Evolutionary conservation across 768 basidiomycete species (phyloP).

Genomic region (Gloeostereum incarnatum): DNA sequence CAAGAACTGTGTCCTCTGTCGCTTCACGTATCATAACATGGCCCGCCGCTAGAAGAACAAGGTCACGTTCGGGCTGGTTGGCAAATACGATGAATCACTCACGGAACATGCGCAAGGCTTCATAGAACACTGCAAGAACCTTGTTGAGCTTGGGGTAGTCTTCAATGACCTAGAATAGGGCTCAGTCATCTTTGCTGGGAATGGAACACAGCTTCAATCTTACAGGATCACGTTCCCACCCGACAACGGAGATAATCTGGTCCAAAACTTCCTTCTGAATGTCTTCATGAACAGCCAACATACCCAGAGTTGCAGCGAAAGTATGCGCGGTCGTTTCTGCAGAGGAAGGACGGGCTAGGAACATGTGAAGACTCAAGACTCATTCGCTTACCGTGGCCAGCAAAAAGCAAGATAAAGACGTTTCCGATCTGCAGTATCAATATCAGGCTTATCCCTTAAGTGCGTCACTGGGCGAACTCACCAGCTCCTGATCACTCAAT

Average conservation of each 20-base stretch:
- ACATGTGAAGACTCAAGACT: background rate
- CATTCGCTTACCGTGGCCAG: constrained; percentile 39
- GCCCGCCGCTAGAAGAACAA: constrained; percentile 25
- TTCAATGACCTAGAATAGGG: constrained; percentile 21
- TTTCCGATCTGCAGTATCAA: constrained; percentile 48
- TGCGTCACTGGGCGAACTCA: constrained; percentile 9
- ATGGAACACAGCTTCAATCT: constrained; percentile 3
- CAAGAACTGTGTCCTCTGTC: constrained; percentile 28
- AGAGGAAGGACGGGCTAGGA: background rate
- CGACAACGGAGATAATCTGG: constrained; percentile 31
- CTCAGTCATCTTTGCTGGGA: too few species aligned
- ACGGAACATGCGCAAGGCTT: constrained; percentile 37
- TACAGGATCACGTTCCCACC: constrained; percentile 24
- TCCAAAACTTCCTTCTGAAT: constrained; percentile 38
- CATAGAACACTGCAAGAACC: constrained; percentile 32
- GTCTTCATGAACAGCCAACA: constrained; percentile 33
- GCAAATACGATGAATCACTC: constrained; percentile 11
- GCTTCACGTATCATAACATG: constrained; percentile 32
- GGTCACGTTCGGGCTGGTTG: background rate
- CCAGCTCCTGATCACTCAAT: constrained; percentile 31
- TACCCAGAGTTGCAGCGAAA: constrained; percentile 36
- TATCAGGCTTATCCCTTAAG: background rate
- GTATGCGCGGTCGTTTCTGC: constrained; percentile 43
- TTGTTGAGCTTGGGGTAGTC: constrained; percentile 31
- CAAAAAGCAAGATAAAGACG: constrained; percentile 41